Percentiles rank a stretch among this genome's conserved stretches.
Conservation (phyloP, 345 rosid genomes). For the Murraya paniculata region DNA sequence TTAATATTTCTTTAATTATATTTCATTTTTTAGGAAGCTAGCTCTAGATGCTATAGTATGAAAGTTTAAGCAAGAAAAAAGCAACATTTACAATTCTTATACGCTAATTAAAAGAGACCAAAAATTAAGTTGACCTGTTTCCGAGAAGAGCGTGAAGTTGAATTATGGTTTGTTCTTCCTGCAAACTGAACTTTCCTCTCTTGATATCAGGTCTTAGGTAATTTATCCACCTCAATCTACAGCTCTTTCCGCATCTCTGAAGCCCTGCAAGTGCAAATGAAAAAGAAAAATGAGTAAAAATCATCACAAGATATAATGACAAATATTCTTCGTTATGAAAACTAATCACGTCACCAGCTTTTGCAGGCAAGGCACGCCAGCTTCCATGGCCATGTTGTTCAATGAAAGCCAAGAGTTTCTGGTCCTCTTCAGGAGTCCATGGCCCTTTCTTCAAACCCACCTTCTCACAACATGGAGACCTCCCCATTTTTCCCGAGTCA, state of each 20-base stretch:
- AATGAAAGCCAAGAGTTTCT: constrained; percentile 47
- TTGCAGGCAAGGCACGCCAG: constrained; percentile 50
- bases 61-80: no score
- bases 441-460: constrained; percentile 61
- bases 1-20: no score
- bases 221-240: constrained; percentile 63
- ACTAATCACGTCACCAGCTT: constrained; percentile 37
- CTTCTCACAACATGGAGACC: constrained; percentile 48
- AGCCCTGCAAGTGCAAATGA: constrained; percentile 35
- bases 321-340: neutral
- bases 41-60: no score
- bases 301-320: neutral
- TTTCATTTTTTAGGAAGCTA: no score
- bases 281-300: neutral
- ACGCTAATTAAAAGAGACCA: neutral
- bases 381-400: constrained; percentile 56
- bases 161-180: constrained; percentile 55
- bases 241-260: constrained; percentile 65
- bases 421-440: constrained; percentile 66
- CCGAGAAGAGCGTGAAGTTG: constrained; percentile 63
- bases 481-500: constrained; percentile 16
- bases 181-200: constrained; percentile 54
- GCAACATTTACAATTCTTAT: no score
- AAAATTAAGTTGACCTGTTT: constrained; percentile 33
- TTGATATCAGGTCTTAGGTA: constrained; percentile 57